A percentile compares a stretch with the other conserved stretches of the same genome.
Evolutionary conservation across 2,329 filamentous ascomycete genomes (phyloP).

Genomic region (Dothistroma pini): DNA sequence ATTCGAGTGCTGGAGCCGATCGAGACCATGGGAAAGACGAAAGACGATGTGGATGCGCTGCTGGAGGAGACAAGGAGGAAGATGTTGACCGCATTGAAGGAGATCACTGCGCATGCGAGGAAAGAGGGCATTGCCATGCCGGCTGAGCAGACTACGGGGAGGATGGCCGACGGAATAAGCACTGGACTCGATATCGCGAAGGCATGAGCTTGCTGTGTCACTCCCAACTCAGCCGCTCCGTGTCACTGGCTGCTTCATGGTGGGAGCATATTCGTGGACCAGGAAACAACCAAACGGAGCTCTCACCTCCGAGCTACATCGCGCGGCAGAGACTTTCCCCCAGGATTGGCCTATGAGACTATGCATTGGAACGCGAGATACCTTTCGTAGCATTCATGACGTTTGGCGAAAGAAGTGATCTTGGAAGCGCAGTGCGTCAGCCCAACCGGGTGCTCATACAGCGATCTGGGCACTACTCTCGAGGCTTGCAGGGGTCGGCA

Average conservation of each 20-base stretch:
- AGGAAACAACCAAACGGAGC: not conserved
- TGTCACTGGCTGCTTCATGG: not conserved
- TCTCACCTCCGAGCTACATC: not conserved
- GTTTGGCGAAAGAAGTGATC: not conserved
- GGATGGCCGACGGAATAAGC: constrained; percentile 18
- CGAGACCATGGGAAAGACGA: constrained; percentile 65
- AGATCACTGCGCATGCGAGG: constrained; percentile 37
- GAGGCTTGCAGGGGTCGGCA: not conserved
- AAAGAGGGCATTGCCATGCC: constrained; percentile 24
- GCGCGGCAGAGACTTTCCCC: not conserved
- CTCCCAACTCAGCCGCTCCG: not conserved
- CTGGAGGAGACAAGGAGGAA: constrained; percentile 63
- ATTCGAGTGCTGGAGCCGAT: constrained; percentile 74
- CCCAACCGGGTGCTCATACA: not conserved
- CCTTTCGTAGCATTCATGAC: not conserved
- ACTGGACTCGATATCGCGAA: constrained; percentile 18
- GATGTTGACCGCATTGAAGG: constrained; percentile 63
- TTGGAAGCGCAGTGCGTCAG: not conserved
- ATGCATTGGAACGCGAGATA: not conserved
- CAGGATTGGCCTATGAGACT: not conserved
- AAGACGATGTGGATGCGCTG: constrained; percentile 74
- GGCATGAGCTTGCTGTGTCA: not conserved
- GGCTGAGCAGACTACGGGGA: constrained; percentile 12
- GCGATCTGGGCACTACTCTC: not conserved
- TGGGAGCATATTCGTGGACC: not conserved